These are phyloP conservation scores for Mycena kentingensis DNA, from an alignment of 768 basidiomycete species.

Conservation along the genomic window DNA sequence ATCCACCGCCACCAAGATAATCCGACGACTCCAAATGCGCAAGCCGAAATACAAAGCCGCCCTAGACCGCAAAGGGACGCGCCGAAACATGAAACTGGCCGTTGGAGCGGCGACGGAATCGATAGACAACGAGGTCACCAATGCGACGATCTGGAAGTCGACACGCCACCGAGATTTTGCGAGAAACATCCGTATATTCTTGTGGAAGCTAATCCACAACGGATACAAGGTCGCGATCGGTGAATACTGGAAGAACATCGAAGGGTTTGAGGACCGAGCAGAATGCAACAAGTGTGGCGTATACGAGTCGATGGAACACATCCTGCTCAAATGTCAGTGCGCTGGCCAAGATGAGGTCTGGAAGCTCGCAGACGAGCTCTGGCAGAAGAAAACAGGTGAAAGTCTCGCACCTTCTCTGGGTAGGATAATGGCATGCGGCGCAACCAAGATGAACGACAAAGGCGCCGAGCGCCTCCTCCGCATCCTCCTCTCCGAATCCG, in stretches of 20 bases:
- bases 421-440: conserved; percentile 8
- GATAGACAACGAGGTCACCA: not conserved
- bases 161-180: not conserved
- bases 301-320: conserved; percentile 5
- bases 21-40: not conserved
- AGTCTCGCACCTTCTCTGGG: conserved; percentile 1
- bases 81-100: conserved; percentile 1
- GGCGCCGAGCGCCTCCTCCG: conserved; percentile 10
- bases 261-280: not conserved
- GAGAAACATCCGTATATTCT: not conserved
- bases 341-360: conserved; percentile 8
- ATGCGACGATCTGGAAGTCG: not conserved
- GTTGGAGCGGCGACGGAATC: not conserved
- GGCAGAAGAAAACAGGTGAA: not conserved
- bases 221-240: conserved; percentile 8
- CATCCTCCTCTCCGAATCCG: conserved; percentile 23
- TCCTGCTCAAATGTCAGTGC: conserved; percentile 11
- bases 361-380: conserved; percentile 7
- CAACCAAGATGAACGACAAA: not conserved
- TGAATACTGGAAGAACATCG: conserved; percentile 8
- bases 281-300: conserved; percentile 8
- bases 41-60: not conserved
- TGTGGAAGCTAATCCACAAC: conserved; percentile 5
- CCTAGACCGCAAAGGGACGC: not conserved
- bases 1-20: conserved; percentile 2